phyloP scores from a whole-genome alignment of 1,139 yeast species.

The Hyphopichia khmerensis region DNA sequence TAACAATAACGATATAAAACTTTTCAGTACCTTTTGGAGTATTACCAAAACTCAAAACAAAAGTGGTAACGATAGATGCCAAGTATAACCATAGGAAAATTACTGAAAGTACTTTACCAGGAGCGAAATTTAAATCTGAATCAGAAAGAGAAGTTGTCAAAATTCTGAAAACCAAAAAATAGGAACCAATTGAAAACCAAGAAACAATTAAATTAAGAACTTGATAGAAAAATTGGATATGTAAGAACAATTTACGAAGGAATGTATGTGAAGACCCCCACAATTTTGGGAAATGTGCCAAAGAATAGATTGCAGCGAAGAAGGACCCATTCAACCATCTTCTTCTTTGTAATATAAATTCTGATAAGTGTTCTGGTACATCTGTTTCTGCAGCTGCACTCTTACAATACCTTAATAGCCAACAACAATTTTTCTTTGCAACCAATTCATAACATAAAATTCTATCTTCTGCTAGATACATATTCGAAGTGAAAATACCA shows the following conservation, averaged over 20 bases:
- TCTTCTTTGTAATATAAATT: slow-evolving; percentile 91
- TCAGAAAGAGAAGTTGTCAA: slow-evolving; percentile 69
- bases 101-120: slow-evolving; percentile 76
- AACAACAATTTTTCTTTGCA: slow-evolving; percentile 79
- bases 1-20: slow-evolving; percentile 79
- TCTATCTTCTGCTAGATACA: slow-evolving; percentile 97
- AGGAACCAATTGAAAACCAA: slow-evolving; percentile 82
- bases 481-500: slow-evolving; percentile 91
- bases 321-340: slow-evolving; percentile 98
- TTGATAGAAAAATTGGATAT: slow-evolving; percentile 68
- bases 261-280: slow-evolving; percentile 86
- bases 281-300: slow-evolving; percentile 71
- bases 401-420: slow-evolving; percentile 92
- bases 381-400: slow-evolving; percentile 97
- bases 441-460: slow-evolving; percentile 96
- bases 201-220: slow-evolving; percentile 51
- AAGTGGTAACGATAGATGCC: slow-evolving; percentile 85
- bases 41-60: slow-evolving; percentile 89
- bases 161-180: slow-evolving; percentile 77
- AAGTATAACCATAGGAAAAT: slow-evolving; percentile 86
- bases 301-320: slow-evolving; percentile 91
- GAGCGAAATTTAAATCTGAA: slow-evolving; percentile 46
- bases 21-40: slow-evolving; percentile 88
- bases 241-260: slow-evolving; percentile 73
- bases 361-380: slow-evolving; percentile 90